These are phyloP conservation scores for Hansenula sp. DNA, from an alignment of 1,139 yeast genomes.

Conservation along the genomic window DNA sequence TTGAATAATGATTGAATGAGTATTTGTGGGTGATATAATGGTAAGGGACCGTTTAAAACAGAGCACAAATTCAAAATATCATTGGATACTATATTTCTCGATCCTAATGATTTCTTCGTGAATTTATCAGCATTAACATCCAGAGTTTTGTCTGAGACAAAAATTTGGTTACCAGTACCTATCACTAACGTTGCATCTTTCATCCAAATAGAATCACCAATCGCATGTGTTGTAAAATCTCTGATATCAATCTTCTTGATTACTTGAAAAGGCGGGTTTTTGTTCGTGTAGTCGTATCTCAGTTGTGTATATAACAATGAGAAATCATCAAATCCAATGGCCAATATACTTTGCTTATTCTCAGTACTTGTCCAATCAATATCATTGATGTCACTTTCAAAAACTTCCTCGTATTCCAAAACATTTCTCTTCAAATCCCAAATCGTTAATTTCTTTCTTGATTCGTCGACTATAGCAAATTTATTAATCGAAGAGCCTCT, in stretches of 20 bases:
- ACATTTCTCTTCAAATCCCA: conserved; percentile 76
- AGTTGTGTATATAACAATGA: conserved; percentile 75
- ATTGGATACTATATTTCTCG: conserved; percentile 41
- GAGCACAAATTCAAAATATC: conserved; percentile 65
- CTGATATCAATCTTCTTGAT: conserved; percentile 71
- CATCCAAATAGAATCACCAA: conserved; percentile 90
- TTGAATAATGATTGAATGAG: conserved; percentile 73
- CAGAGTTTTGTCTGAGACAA: conserved; percentile 69
- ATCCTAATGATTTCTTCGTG: conserved; percentile 42
- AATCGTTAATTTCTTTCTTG: conserved; percentile 50
- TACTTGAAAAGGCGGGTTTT: conserved; percentile 72
- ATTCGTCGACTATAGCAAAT: conserved; percentile 62
- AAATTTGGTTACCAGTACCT: conserved; percentile 88
- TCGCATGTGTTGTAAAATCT: conserved; percentile 68
- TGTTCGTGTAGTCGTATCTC: conserved; percentile 84
- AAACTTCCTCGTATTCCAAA: conserved; percentile 54
- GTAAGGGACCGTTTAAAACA: conserved; percentile 83
- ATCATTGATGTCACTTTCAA: conserved; percentile 30
- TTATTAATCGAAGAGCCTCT: conserved; percentile 76
- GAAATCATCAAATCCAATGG: conserved; percentile 67
- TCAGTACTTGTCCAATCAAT: conserved; percentile 74
- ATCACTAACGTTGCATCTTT: conserved; percentile 73
- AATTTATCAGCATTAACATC: conserved; percentile 50
- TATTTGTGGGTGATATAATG: conserved; percentile 89
- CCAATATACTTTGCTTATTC: conserved; percentile 66